Evolutionary conservation across 2,329 filamentous ascomycete species (phyloP).

Genomic region (Claviceps monticola): DNA sequence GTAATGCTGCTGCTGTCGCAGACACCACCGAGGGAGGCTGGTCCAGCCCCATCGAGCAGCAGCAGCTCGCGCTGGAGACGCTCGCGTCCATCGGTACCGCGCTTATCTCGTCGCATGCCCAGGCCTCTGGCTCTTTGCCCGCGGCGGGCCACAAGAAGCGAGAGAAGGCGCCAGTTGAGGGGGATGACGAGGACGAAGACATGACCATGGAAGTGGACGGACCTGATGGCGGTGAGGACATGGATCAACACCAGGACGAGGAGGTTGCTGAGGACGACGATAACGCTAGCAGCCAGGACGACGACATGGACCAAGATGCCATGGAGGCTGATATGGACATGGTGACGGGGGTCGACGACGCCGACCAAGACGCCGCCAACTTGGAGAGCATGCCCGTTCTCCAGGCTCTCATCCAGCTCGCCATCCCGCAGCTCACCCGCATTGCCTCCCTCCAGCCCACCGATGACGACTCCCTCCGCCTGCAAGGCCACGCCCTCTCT

Average conservation of each 20-base stretch:
- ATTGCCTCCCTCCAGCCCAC: slow-evolving; percentile 27
- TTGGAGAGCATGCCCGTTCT: slow-evolving; percentile 41
- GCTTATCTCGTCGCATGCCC: slow-evolving; percentile 34
- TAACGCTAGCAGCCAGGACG: slow-evolving; percentile 26
- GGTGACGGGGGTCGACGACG: slow-evolving; percentile 38
- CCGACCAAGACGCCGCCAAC: slow-evolving; percentile 20
- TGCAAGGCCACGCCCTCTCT: slow-evolving; percentile 42
- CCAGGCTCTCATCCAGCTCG: slow-evolving; percentile 23
- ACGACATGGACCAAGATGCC: slow-evolving; percentile 43
- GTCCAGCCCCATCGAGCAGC: slow-evolving; percentile 29
- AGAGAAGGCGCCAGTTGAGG: slow-evolving; percentile 22
- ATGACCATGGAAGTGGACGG: slow-evolving; percentile 23
- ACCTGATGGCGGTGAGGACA: slow-evolving; percentile 22
- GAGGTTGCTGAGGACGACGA: slow-evolving; percentile 22
- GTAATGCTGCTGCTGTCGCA: slow-evolving; percentile 10
- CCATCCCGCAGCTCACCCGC: slow-evolving; percentile 31
- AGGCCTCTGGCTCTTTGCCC: slow-evolving; percentile 13
- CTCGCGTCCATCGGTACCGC: slow-evolving; percentile 50
- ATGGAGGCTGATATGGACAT: slow-evolving; percentile 52
- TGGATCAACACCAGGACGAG: slow-evolving; percentile 17
- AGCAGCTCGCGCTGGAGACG: slow-evolving; percentile 45
- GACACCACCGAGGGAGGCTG: slow-evolving; percentile 23
- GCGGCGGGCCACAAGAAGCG: slow-evolving; percentile 11
- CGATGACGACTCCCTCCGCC: slow-evolving; percentile 26
- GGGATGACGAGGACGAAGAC: slow-evolving; percentile 24